Percentiles rank a stretch among this genome's conserved stretches.
phyloP scores from a whole-genome alignment of 108 stramenopile species.

The Cyclotella cryptica region DNA sequence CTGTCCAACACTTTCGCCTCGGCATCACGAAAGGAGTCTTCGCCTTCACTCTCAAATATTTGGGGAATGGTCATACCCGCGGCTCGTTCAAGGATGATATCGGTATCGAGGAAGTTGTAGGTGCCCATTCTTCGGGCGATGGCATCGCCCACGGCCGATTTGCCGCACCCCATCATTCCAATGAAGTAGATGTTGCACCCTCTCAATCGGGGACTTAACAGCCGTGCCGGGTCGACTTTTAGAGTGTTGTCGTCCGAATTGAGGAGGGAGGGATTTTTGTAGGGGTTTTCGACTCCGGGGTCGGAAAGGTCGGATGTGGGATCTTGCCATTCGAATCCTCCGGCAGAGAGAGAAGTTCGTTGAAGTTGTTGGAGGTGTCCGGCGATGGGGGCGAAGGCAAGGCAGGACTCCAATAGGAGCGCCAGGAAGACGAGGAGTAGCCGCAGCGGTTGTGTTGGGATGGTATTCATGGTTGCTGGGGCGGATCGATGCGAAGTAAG shows the following conservation, averaged over 20 bases:
- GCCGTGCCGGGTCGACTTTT: slow-evolving; percentile 77
- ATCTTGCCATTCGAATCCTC: slow-evolving; percentile 91
- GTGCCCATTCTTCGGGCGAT: slow-evolving; percentile 86
- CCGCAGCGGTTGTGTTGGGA: slow-evolving; percentile 1
- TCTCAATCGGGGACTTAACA: slow-evolving; percentile 75
- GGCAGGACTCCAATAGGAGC: not conserved
- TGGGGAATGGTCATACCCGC: slow-evolving; percentile 74
- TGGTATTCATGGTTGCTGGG: not conserved
- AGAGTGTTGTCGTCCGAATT: slow-evolving; percentile 45
- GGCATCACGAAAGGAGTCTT: slow-evolving; percentile 87
- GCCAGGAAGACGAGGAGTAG: not conserved
- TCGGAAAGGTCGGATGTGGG: slow-evolving; percentile 68
- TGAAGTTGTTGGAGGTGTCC: slow-evolving; percentile 9
- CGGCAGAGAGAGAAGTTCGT: slow-evolving; percentile 46
- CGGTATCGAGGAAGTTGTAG: slow-evolving; percentile 95
- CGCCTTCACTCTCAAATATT: slow-evolving; percentile 90
- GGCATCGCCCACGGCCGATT: slow-evolving; percentile 81
- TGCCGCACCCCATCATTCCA: slow-evolving; percentile 97
- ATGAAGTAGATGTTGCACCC: slow-evolving; percentile 94
- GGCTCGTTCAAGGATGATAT: slow-evolving; percentile 84
- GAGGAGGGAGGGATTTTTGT: slow-evolving; percentile 72
- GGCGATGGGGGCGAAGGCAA: slow-evolving; percentile 2
- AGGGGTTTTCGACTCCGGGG: slow-evolving; percentile 88
- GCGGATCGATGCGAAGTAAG: not conserved
- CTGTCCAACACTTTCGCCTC: slow-evolving; percentile 88